phyloP scores from a whole-genome alignment of 306 rosid genomes.

The Lagenaria siceraria region DNA sequence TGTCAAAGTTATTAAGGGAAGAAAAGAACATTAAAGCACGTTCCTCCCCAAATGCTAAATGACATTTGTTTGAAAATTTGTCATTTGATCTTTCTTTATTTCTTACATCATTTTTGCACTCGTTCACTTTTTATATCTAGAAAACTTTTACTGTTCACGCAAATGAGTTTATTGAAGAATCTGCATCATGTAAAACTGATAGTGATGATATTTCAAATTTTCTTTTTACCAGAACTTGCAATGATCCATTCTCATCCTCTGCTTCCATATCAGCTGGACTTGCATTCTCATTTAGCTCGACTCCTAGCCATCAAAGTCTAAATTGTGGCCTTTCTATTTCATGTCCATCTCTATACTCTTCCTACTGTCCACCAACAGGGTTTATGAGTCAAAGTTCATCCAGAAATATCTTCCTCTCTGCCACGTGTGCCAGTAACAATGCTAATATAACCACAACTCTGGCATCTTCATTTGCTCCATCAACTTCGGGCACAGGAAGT shows the following conservation, averaged over 20 bases:
- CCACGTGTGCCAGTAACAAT: neutral
- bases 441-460: neutral
- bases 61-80: neutral
- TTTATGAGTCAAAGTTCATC: constrained; percentile 29
- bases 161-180: constrained; percentile 3
- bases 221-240: constrained; percentile 28
- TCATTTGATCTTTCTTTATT: neutral
- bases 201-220: constrained; percentile 11
- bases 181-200: constrained; percentile 24
- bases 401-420: constrained; percentile 17
- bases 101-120: neutral
- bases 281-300: constrained; percentile 14
- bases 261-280: constrained; percentile 21
- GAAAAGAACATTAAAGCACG: neutral
- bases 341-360: constrained; percentile 20
- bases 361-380: constrained; percentile 5
- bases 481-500: constrained; percentile 11
- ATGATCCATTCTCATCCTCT: constrained; percentile 26
- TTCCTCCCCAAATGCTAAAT: neutral
- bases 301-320: constrained; percentile 20
- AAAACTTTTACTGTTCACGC: neutral
- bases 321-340: constrained; percentile 33
- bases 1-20: neutral
- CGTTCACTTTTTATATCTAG: neutral
- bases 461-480: neutral